Evolutionary conservation across 2,329 filamentous ascomycete species (phyloP).

Genomic region (Lithohypha guttulata): DNA sequence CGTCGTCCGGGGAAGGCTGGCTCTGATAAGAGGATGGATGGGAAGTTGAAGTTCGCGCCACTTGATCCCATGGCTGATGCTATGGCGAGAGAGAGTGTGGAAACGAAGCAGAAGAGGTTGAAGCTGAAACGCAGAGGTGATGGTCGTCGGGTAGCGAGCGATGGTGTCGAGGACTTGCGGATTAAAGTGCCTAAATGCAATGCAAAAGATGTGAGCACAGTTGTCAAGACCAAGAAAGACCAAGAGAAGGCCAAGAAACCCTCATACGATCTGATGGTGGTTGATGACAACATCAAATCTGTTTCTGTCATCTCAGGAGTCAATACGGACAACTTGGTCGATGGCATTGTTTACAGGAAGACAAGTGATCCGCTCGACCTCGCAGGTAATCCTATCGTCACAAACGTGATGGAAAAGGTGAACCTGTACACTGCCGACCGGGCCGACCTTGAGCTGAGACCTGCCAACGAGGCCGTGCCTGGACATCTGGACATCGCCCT

Average conservation of each 20-base stretch:
- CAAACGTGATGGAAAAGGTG: not conserved
- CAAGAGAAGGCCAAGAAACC: not conserved
- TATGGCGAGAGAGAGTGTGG: not conserved
- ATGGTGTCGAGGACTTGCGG: not conserved
- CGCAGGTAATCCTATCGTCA: not conserved
- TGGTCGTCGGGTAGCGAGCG: not conserved
- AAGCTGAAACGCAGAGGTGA: not conserved
- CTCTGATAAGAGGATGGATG: slow-evolving; percentile 5
- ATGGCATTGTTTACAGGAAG: not conserved
- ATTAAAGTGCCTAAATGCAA: too few relatives aligned
- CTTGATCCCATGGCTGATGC: too few relatives aligned
- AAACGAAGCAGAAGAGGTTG: too few relatives aligned
- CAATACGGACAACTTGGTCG: not conserved
- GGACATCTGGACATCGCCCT: not conserved
- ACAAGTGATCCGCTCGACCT: slow-evolving; percentile 1
- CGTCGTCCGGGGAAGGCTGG: slow-evolving; percentile 8
- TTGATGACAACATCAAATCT: not conserved
- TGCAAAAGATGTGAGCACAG: not conserved
- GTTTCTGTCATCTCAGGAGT: not conserved
- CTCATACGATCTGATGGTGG: not conserved
- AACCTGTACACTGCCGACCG: not conserved
- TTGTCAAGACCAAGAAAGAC: not conserved
- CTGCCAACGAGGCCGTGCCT: not conserved
- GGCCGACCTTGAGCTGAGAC: not conserved
- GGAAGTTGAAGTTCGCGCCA: slow-evolving; percentile 1